Base-by-base conservation (phyloP, 208 protist genomes). In the Wallacemonas sp. region DNA sequence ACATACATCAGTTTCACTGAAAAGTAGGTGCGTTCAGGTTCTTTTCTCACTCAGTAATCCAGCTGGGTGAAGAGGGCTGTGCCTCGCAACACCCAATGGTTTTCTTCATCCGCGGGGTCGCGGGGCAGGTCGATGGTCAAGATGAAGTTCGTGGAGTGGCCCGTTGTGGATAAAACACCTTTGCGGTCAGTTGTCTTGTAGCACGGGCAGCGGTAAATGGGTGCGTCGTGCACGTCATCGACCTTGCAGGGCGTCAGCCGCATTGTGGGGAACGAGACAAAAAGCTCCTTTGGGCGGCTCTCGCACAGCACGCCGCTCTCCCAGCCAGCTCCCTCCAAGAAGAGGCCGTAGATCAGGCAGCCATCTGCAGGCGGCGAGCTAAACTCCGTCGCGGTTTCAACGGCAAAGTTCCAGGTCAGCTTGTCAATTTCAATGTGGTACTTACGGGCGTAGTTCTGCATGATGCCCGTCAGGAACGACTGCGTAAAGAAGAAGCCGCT, bases 401-500 rank as follows among this genome's bases (percentile, higher is more conserved):
- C 95, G 9, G 80, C 80, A 58, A 98, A 98, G 59, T 98, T 72
- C 88, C 98, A 98, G 1, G 72, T 73, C n/a, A 99, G 72, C 68
- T 96, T 98, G 72, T 99, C 97, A 45, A 99, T 98, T 38, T 97
- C 93, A 24, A 99, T 95, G 38, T 82, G 73, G 68, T 97, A 80
- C 75, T 96, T 97, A 28, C 98, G 86, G n/a, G 98, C 97, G 77
- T 97, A 98, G 86, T 98, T 99, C 75, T 99, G 96, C 79, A 97
- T 94, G 9, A 97, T 92, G 45, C 95, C 97, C 0, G 96, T 98
- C 56, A 98, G 74, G 80, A 98, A 98, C 0, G 94, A 96, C 74
- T 98, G 96, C 30, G 98, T 98, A 86, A 99, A 99, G 91, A 98
- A 99, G 77, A 99, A 98, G 26, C 94, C 95, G 47, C 95, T 97